Evolutionary conservation across 768 basidiomycete genomes (phyloP).

Genomic region (Tephrocybe rancida): DNA sequence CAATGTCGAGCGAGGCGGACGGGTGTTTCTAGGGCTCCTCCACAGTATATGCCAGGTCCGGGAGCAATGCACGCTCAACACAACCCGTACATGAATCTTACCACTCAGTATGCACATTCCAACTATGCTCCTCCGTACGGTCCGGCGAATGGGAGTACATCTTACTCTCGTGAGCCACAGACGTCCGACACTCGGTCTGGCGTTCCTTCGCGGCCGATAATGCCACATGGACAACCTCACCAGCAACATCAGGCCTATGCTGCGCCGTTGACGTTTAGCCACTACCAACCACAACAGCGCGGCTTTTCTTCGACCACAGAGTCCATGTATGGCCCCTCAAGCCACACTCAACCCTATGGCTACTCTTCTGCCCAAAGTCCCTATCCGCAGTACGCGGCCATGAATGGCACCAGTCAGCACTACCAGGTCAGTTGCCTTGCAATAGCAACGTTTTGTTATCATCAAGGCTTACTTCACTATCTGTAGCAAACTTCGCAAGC

Average conservation of each 20-base stretch:
- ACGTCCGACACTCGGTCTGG: slow-evolving; percentile 6
- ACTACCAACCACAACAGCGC: slow-evolving; percentile 48
- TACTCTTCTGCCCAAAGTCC: slow-evolving; percentile 14
- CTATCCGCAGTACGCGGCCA: slow-evolving; percentile 12
- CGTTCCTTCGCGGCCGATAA: not conserved
- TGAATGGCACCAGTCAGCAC: slow-evolving; percentile 15
- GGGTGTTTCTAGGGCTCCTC: slow-evolving; percentile 1
- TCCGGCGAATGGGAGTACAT: slow-evolving; percentile 15
- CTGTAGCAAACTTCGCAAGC: slow-evolving; percentile 16
- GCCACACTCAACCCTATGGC: slow-evolving; percentile 25
- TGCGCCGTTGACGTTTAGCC: slow-evolving; percentile 41
- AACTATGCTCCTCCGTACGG: slow-evolving; percentile 6
- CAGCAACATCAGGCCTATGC: slow-evolving; percentile 21
- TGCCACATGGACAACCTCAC: slow-evolving; percentile 14
- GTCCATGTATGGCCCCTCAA: slow-evolving; percentile 19
- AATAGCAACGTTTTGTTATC: not conserved
- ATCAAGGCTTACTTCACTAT: not conserved
- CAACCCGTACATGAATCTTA: slow-evolving; percentile 14
- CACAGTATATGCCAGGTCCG: slow-evolving; percentile 10
- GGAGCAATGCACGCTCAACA: slow-evolving; percentile 2
- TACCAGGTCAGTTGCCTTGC: slow-evolving; percentile 16
- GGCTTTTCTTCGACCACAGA: slow-evolving; percentile 31
- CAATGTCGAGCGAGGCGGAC: slow-evolving; percentile 44
- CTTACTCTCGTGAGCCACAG: slow-evolving; percentile 13
- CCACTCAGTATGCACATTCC: slow-evolving; percentile 5